These are phyloP conservation scores for Proliferodiscus dingleyae DNA, from an alignment of 2,329 filamentous ascomycete genomes.

Conservation along the genomic window DNA sequence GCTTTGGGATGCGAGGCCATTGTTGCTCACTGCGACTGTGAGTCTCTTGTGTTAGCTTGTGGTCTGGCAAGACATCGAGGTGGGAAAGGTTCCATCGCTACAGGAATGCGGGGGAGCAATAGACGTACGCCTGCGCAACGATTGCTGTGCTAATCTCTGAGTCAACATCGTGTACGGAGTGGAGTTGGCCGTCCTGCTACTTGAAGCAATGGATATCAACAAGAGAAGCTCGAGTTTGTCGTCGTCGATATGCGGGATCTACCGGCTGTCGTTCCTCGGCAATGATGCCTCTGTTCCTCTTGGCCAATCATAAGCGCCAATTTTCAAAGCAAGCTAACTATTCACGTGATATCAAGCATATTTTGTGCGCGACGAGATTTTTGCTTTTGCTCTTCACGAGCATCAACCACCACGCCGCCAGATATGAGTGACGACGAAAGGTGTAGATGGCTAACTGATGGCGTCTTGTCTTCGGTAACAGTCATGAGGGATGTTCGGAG, in stretches of 20 bases:
- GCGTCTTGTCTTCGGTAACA: slow-evolving; percentile 30
- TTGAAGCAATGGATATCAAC: not conserved
- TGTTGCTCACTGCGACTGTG: slow-evolving; percentile 40
- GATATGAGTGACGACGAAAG: slow-evolving; percentile 27
- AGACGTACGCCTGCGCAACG: slow-evolving; percentile 37
- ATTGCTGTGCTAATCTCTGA: slow-evolving; percentile 39
- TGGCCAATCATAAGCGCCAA: slow-evolving; percentile 14
- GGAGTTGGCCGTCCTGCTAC: not conserved
- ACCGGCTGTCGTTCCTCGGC: slow-evolving; percentile 19
- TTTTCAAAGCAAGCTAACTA: slow-evolving; percentile 12
- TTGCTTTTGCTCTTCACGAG: slow-evolving; percentile 29
- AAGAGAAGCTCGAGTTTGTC: slow-evolving; percentile 15
- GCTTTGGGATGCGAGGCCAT: slow-evolving; percentile 35
- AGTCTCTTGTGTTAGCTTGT: slow-evolving; percentile 1
- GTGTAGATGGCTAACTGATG: slow-evolving; percentile 20
- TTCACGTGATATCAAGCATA: slow-evolving; percentile 18
- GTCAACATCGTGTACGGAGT: slow-evolving; percentile 36
- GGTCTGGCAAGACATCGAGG: not conserved
- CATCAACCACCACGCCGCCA: slow-evolving; percentile 31
- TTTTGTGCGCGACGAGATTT: slow-evolving; percentile 12
- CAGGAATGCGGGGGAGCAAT: not conserved
- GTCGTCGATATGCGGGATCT: slow-evolving; percentile 21
- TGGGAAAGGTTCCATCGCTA: not conserved
- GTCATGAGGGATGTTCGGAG: slow-evolving; percentile 30
- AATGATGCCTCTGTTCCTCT: slow-evolving; percentile 7